Evolutionary conservation across 306 rosid genomes (phyloP).

Genomic region (Hylodesmum podocarpum): DNA sequence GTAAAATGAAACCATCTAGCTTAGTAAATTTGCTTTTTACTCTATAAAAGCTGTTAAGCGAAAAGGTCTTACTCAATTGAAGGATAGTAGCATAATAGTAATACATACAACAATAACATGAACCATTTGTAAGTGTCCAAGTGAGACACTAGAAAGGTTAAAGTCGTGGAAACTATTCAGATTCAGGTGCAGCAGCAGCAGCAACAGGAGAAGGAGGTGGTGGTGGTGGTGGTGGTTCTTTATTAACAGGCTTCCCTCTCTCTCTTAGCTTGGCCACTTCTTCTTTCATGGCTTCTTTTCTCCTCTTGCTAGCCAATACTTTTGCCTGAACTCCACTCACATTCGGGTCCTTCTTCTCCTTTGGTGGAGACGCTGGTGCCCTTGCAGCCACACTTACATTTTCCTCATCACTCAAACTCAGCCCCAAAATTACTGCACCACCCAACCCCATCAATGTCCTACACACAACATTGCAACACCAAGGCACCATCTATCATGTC

Average conservation of each 20-base stretch:
- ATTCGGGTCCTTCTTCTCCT: conserved; percentile 79
- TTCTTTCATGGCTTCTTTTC: conserved; percentile 90
- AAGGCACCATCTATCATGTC: not conserved
- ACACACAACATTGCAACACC: conserved; percentile 22
- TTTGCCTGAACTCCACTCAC: conserved; percentile 79
- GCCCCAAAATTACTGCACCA: conserved; percentile 40
- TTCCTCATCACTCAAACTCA: conserved; percentile 35
- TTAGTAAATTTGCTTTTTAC: not conserved
- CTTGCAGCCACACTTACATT: conserved; percentile 68
- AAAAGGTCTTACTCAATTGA: not conserved
- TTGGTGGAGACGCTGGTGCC: conserved; percentile 68
- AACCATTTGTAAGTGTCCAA: conserved; percentile 4
- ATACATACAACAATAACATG: not conserved
- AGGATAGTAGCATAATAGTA: not conserved
- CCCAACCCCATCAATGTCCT: conserved; percentile 58
- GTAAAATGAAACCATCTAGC: not conserved
- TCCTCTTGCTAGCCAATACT: conserved; percentile 82
- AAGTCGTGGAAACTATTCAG: conserved; percentile 26
- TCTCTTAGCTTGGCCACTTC: conserved; percentile 57
- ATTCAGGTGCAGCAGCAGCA: too few species aligned
- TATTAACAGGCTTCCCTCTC: conserved; percentile 49
- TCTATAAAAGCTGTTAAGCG: not conserved
- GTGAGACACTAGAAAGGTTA: conserved; percentile 15
- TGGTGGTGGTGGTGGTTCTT: not conserved
- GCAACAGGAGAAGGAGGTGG: not conserved